Evolutionary conservation across 2,329 filamentous ascomycete genomes (phyloP).

Genomic region (Penicillium brevicompactum): DNA sequence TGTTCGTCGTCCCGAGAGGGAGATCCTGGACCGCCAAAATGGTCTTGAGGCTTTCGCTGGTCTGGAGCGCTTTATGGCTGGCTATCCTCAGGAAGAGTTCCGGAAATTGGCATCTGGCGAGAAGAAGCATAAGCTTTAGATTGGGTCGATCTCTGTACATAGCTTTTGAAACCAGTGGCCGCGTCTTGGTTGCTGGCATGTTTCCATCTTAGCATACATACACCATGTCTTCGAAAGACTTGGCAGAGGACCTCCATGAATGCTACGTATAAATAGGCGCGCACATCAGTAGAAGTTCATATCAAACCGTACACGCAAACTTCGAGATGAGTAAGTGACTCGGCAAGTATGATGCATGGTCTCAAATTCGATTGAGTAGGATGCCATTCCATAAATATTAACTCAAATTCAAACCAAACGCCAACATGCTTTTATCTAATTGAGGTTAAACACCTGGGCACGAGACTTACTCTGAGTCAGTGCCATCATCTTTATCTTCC

Average conservation of each 20-base stretch:
- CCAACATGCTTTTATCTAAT: conserved; percentile 8
- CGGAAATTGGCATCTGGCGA: conserved; percentile 78
- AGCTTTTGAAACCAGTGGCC: neutral
- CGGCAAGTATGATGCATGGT: too few species aligned
- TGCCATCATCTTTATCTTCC: conserved; percentile 39
- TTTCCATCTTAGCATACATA: neutral
- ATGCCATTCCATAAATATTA: neutral
- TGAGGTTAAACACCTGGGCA: neutral
- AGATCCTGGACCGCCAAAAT: conserved; percentile 74
- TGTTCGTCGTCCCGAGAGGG: conserved; percentile 72
- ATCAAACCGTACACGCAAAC: too few species aligned
- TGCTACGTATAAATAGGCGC: too few species aligned
- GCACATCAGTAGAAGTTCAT: too few species aligned
- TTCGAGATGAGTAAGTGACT: too few species aligned
- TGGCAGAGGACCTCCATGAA: too few species aligned
- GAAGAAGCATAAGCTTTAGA: conserved; percentile 90
- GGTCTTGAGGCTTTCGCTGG: conserved; percentile 84
- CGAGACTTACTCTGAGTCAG: conserved; percentile 30
- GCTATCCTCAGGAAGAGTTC: conserved; percentile 87
- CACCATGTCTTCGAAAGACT: neutral
- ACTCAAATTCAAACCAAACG: conserved; percentile 11
- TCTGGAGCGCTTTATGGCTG: conserved; percentile 75
- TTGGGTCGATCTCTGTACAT: conserved; percentile 3
- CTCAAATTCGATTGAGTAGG: too few species aligned
- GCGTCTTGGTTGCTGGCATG: neutral